Evolutionary conservation across 108 stramenopile species (phyloP), one percentile per base, ranked within the genome.

Genomic region (Skeletonema costatum): DNA sequence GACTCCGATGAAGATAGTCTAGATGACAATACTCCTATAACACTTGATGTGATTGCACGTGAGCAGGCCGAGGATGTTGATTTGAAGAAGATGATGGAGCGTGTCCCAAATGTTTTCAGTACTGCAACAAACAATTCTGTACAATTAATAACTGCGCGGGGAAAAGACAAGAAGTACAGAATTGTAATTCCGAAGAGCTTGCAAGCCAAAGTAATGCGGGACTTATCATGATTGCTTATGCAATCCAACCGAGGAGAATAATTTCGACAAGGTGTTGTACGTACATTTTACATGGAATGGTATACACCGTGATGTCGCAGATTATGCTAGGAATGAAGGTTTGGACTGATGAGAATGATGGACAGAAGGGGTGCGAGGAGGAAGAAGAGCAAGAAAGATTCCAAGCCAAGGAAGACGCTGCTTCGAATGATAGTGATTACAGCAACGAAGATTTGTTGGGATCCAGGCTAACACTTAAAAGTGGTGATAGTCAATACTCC

Each of bases 231-330:
- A 77, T n/a, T 77, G 68, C 46, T 66, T 77, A 33, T 32, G 71
- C 30, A 70, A 77, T 70, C 76, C 76, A 11, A 70, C 76, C 8
- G 48, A 42, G 11, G 76, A 77, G 51, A 77, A 77, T 44, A 77
- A 77, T 42, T 77, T 77, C 56, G 76, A 77, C 35, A 70, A 39
- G 12, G 76, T 70, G 25, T 39, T 77, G 25, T 77, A 77, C 32
- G 69, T 65, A 1, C 76, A 77, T 48, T 77, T 77, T 21, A 77
- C 76, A 10, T 77, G 76, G 76, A 77, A 77, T 42, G 76, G 76
- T 2, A 77, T 77, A 31, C 76, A 77, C 29, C 36, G 41, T 21
- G 76, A 77, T 59, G 69, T 77, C 4, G 76, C 63, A 11, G 69
- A 77, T 1, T 77, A 77, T 12, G 76, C 70, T 19, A 48, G 50